A percentile compares a stretch with the other conserved stretches of the same genome.
These are phyloP conservation scores for Coemansia sp. DNA, from an alignment of 192 early-diverging fungal genomes.

Conservation along the genomic window DNA sequence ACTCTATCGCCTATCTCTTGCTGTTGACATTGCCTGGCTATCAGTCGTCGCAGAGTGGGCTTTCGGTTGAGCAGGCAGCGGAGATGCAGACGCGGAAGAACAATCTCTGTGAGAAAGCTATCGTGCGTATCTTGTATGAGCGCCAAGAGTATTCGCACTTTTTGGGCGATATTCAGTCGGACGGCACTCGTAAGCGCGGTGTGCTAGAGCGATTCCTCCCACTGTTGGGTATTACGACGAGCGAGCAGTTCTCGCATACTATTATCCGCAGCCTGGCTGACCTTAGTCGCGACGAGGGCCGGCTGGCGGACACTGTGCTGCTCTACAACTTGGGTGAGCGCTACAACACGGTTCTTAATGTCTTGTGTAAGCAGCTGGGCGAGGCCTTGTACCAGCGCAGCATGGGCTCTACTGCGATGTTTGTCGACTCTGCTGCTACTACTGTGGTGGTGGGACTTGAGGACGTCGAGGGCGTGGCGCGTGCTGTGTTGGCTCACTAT, in stretches of 20 bases:
- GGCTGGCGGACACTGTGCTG: conserved; percentile 70
- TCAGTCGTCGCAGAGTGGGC: neutral
- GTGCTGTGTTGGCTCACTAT: conserved; percentile 54
- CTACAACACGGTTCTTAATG: conserved; percentile 69
- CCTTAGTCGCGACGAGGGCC: conserved; percentile 66
- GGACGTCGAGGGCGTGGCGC: conserved; percentile 53
- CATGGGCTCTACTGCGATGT: neutral
- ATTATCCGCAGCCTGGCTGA: conserved; percentile 71
- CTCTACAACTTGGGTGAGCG: conserved; percentile 76
- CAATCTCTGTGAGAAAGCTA: conserved; percentile 27
- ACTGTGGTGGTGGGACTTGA: conserved; percentile 7
- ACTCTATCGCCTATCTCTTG: conserved; percentile 40
- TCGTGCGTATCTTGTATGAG: conserved; percentile 58
- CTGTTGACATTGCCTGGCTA: conserved; percentile 33
- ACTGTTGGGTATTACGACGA: conserved; percentile 60
- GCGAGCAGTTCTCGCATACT: conserved; percentile 62
- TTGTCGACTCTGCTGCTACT: neutral
- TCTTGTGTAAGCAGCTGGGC: conserved; percentile 68
- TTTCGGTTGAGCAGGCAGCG: neutral
- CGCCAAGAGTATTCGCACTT: conserved; percentile 58
- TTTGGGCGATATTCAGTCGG: conserved; percentile 57
- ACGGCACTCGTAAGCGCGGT: conserved; percentile 53
- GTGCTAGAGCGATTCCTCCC: conserved; percentile 67
- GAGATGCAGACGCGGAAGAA: conserved; percentile 12
- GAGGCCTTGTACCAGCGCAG: conserved; percentile 52